A percentile compares a stretch with the other conserved stretches of the same genome.
Conservation (phyloP, 495 filamentous ascomycete species). For the Penicillium salamii region DNA sequence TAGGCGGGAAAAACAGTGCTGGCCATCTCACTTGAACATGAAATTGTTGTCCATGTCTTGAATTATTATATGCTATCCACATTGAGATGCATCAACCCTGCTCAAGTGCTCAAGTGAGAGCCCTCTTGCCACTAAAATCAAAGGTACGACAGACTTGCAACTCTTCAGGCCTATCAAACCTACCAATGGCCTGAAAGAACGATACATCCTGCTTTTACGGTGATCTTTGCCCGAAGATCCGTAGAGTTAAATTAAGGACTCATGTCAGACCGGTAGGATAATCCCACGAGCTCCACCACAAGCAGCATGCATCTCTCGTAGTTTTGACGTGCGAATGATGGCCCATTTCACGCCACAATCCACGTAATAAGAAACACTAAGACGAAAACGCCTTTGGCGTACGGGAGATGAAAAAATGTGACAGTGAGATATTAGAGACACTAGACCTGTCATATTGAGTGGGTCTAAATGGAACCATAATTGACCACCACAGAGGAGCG, state of each 20-base stretch:
- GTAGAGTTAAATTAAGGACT: slow-evolving; percentile 3
- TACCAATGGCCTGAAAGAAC: not conserved
- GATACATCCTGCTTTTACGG: not conserved
- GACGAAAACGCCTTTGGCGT: not conserved
- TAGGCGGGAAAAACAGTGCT: not conserved
- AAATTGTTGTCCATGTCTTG: not conserved
- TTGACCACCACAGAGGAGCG: not conserved
- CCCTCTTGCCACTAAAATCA: not conserved
- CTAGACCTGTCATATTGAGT: not conserved
- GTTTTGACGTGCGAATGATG: not conserved
- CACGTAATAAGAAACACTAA: not conserved
- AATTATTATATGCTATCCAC: slow-evolving; percentile 1
- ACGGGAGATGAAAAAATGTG: no score
- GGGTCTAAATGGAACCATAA: not conserved
- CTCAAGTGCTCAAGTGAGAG: no score
- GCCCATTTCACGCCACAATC: slow-evolving; percentile 1
- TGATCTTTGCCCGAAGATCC: not conserved
- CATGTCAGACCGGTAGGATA: not conserved
- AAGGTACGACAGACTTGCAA: not conserved
- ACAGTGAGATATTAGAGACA: not conserved
- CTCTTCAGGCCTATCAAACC: not conserved
- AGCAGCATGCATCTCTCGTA: not conserved
- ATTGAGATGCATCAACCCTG: slow-evolving; percentile 7
- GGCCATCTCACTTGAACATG: not conserved
- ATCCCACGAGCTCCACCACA: not conserved